These are phyloP conservation scores for Leucocoprinus leucothites DNA, from an alignment of 768 basidiomycete species.

Conservation along the genomic window DNA sequence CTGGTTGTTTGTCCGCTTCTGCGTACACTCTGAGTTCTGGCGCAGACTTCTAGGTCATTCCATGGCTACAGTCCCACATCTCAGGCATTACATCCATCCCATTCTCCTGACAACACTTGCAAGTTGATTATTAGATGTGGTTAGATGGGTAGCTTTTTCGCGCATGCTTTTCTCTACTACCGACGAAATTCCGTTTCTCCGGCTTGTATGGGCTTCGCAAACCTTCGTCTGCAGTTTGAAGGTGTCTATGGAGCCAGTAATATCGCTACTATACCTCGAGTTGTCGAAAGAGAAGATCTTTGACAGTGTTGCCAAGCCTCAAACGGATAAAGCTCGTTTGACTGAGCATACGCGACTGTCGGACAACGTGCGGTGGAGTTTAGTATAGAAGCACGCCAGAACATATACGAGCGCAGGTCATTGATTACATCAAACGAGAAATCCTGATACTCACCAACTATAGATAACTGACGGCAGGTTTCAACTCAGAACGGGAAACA, in stretches of 20 bases:
- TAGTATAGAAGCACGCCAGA: not conserved
- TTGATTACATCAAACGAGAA: not conserved
- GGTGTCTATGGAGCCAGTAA: too few relatives aligned
- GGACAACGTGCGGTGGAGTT: not conserved
- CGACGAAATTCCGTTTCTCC: slow-evolving; percentile 9
- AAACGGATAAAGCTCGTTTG: slow-evolving; percentile 2
- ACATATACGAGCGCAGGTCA: not conserved
- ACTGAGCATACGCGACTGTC: not conserved
- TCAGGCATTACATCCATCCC: too few relatives aligned
- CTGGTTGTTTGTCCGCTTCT: not conserved
- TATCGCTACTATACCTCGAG: too few relatives aligned
- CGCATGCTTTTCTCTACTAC: not conserved
- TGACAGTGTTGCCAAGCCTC: not conserved
- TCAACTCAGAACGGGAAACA: too few relatives aligned
- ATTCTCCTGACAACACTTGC: not conserved
- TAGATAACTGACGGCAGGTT: too few relatives aligned
- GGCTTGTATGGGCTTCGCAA: not conserved
- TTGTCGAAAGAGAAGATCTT: too few relatives aligned
- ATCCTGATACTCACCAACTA: too few relatives aligned
- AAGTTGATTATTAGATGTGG: not conserved
- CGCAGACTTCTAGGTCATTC: too few relatives aligned
- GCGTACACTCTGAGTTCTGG: too few relatives aligned
- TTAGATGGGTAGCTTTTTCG: not conserved
- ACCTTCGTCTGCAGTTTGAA: not conserved
- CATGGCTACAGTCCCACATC: too few relatives aligned